These are phyloP conservation scores for Moesziomyces sp. DNA, from an alignment of 1,284 basidiomycete species.

Conservation along the genomic window DNA sequence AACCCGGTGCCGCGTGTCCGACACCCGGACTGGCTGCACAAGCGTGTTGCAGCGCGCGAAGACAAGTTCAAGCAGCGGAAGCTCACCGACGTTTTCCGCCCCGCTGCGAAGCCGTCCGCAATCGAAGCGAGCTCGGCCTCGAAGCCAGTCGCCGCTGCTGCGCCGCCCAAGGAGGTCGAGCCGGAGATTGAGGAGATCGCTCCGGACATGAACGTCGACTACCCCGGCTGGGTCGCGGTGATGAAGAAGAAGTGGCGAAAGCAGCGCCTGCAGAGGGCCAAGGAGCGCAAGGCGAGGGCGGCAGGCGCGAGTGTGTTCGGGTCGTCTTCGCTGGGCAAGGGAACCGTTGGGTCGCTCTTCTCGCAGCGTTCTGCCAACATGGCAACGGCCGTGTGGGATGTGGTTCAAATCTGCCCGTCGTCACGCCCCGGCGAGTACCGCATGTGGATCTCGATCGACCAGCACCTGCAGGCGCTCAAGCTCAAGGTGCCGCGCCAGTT, in stretches of 20 bases:
- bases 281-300: constrained; percentile 69
- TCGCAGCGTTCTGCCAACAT: constrained; percentile 76
- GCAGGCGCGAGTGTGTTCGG: constrained; percentile 12
- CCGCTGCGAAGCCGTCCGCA: constrained; percentile 61
- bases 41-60: constrained; percentile 85
- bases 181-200: constrained; percentile 37
- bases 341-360: constrained; percentile 76
- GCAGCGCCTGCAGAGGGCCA: constrained; percentile 68
- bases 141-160: constrained; percentile 12
- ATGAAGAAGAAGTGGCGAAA: constrained; percentile 85
- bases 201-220: constrained; percentile 71
- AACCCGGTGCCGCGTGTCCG: constrained; percentile 96
- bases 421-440: constrained; percentile 84
- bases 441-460: constrained; percentile 88
- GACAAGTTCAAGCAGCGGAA: constrained; percentile 99
- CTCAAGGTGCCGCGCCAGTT: constrained; percentile 90
- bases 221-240: constrained; percentile 81
- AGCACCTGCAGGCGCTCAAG: constrained; percentile 80
- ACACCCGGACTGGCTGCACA: constrained; percentile 97
- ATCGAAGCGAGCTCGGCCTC: constrained; percentile 12
- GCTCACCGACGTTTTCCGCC: constrained; percentile 90
- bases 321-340: constrained; percentile 25
- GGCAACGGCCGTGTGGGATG: constrained; percentile 84
- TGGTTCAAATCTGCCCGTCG: constrained; percentile 87
- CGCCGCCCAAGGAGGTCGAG: constrained; percentile 30